Percentiles rank a stretch among this genome's conserved stretches.
Evolutionary conservation across 345 rosid genomes (phyloP).

Genomic region (Bruguiera parviflora): DNA sequence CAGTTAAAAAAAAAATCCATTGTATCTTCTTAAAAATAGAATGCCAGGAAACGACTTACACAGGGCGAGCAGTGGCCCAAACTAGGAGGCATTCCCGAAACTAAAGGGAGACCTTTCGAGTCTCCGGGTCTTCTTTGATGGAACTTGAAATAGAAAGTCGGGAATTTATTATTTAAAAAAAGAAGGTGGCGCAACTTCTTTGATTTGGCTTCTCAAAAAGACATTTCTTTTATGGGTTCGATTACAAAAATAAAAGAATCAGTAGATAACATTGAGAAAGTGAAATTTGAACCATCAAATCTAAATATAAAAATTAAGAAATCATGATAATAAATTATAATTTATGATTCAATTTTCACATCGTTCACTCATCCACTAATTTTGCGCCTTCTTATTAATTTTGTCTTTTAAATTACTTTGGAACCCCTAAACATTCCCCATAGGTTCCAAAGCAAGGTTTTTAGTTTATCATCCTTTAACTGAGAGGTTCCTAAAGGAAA

Average conservation of each 20-base stretch:
- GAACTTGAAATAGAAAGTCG: neutral
- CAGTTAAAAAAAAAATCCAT: neutral
- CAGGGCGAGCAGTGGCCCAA: neutral
- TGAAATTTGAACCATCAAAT: no score
- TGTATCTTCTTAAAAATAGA: no score
- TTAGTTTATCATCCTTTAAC: neutral
- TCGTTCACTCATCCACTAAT: no score
- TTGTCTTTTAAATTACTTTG: neutral
- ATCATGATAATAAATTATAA: no score
- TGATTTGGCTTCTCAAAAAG: no score
- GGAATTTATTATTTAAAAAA: neutral
- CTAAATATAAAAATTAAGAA: no score
- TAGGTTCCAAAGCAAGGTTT: slow-evolving; percentile 1
- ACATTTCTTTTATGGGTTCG: no score
- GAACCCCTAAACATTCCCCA: slow-evolving; percentile 10
- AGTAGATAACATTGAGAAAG: no score
- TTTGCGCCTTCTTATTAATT: no score
- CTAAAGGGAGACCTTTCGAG: neutral
- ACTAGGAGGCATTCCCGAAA: neutral
- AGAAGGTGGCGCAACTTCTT: neutral
- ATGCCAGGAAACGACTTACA: neutral
- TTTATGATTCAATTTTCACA: no score
- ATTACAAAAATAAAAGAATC: no score
- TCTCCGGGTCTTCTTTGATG: neutral
- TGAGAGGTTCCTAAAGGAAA: neutral